Percentiles rank a stretch among this genome's conserved stretches.
Evolutionary conservation across 2,329 filamentous ascomycete genomes (phyloP).

Genomic region (Beauveria pseudobassiana): DNA sequence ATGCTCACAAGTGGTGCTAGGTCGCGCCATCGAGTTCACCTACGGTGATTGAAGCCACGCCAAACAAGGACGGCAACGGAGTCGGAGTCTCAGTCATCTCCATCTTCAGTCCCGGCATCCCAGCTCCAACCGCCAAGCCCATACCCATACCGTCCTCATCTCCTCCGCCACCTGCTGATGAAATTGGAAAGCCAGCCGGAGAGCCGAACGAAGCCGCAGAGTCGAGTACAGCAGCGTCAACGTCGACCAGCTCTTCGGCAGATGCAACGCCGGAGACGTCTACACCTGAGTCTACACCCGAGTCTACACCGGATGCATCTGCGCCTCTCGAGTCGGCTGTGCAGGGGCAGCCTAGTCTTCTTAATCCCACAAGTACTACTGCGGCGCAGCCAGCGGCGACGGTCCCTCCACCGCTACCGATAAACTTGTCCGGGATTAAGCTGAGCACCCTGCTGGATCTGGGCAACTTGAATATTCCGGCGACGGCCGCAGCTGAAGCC

Average conservation of each 20-base stretch:
- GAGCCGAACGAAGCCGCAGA: background rate
- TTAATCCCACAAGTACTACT: background rate
- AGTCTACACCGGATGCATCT: background rate
- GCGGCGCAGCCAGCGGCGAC: background rate
- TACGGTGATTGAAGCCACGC: background rate
- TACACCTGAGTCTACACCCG: no score
- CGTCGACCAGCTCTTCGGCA: conserved; percentile 11
- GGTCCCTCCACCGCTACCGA: conserved; percentile 17
- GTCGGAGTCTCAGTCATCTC: conserved; percentile 20
- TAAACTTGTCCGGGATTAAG: conserved; percentile 33
- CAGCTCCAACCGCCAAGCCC: background rate
- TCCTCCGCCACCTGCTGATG: conserved; percentile 9
- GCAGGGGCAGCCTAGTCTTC: background rate
- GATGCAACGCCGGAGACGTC: no score
- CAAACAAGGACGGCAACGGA: conserved; percentile 19
- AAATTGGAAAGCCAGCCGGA: background rate
- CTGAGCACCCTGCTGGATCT: conserved; percentile 37
- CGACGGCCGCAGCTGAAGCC: background rate
- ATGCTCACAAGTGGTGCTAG: background rate
- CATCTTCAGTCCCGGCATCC: conserved; percentile 5
- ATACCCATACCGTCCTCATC: background rate
- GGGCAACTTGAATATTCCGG: conserved; percentile 29
- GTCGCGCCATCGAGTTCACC: background rate
- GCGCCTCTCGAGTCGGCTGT: conserved; percentile 6
- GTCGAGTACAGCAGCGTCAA: background rate